Evolutionary conservation across 2,329 filamentous ascomycete species (phyloP).

Genomic region (Fusarium decemcellulare): DNA sequence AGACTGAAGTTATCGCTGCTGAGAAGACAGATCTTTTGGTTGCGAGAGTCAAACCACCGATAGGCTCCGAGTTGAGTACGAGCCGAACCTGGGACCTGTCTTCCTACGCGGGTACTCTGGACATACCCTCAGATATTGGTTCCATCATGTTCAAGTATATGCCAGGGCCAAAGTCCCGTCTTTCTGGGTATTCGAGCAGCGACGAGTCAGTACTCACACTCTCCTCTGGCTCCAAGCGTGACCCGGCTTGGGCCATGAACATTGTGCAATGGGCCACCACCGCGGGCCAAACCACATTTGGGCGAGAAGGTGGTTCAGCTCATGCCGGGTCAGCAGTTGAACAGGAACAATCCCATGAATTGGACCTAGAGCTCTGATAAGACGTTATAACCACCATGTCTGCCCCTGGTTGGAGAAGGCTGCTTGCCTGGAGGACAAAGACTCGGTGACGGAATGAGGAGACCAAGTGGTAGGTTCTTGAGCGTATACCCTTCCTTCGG

Average conservation of each 20-base stretch:
- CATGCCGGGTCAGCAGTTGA: neutral
- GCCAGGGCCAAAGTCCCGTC: constrained; percentile 25
- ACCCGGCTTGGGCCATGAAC: constrained; percentile 16
- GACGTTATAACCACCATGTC: too few species aligned
- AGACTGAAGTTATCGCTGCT: constrained; percentile 5
- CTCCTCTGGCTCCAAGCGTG: constrained; percentile 14
- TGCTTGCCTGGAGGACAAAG: too few species aligned
- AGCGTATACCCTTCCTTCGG: too few species aligned
- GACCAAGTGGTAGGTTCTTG: too few species aligned
- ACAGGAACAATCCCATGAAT: constrained; percentile 13
- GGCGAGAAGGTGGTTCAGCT: constrained; percentile 11
- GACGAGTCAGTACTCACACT: constrained; percentile 26
- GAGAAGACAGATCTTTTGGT: constrained; percentile 16
- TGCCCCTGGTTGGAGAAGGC: neutral
- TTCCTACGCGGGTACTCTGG: constrained; percentile 11
- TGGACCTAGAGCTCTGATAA: neutral
- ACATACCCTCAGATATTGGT: constrained; percentile 12
- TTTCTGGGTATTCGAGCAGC: constrained; percentile 13
- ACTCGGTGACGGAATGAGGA: too few species aligned
- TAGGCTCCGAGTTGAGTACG: constrained; percentile 6
- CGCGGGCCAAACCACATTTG: neutral
- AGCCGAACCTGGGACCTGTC: constrained; percentile 13
- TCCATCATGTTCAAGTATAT: constrained; percentile 28
- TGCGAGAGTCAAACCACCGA: neutral
- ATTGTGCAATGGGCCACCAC: constrained; percentile 24